Evolutionary conservation across 1,139 yeast genomes (phyloP).

Genomic region (Geotrichum australiense): DNA sequence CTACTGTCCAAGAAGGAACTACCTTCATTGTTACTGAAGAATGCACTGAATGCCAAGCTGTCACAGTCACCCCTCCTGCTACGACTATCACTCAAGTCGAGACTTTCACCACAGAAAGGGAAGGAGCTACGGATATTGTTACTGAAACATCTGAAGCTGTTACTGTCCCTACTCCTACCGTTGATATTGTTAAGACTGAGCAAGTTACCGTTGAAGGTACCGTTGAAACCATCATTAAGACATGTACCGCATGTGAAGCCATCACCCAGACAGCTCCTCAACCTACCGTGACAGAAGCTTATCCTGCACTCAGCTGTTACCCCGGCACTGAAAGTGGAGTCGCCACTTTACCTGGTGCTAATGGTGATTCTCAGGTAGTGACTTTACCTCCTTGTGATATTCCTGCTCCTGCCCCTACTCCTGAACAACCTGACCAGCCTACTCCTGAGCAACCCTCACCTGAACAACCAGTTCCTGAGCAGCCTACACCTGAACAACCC

Average conservation of each 20-base stretch:
- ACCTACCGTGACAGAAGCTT: neutral
- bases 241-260: neutral
- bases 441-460: neutral
- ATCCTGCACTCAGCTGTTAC: neutral
- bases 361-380: neutral
- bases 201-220: neutral
- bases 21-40: neutral
- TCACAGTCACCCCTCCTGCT: slow-evolving; percentile 8
- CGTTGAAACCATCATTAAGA: neutral
- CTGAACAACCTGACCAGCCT: neutral
- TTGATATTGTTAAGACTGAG: slow-evolving; percentile 5
- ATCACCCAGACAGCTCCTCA: slow-evolving; percentile 1
- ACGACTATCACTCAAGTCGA: neutral
- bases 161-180: slow-evolving; percentile 9
- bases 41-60: slow-evolving; percentile 8
- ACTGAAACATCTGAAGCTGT: neutral
- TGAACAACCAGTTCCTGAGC: neutral
- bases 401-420: neutral
- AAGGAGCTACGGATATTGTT: slow-evolving; percentile 5
- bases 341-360: neutral
- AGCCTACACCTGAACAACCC: neutral
- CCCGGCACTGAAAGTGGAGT: slow-evolving; percentile 4
- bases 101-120: slow-evolving; percentile 1
- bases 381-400: slow-evolving; percentile 2
- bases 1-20: slow-evolving; percentile 2